Base-by-base conservation (phyloP, 805 yeast genomes). In the Diddensiella transvaalensis region DNA sequence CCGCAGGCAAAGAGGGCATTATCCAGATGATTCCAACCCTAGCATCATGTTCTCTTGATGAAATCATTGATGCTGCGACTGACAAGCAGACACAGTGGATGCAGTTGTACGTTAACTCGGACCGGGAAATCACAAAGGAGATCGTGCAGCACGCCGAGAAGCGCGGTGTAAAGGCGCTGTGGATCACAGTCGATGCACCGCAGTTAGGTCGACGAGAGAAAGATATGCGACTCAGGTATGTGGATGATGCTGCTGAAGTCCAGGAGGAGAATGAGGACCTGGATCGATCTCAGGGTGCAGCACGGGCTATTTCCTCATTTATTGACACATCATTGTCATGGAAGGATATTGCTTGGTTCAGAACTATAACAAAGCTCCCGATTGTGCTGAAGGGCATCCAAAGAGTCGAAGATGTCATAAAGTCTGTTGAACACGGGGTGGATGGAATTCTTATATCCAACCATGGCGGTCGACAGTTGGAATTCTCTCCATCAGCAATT, bases 21-120 rank as follows among this genome's bases (percentile, higher is more conserved):
- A 80, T 85, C 48, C 97, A 90, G 67, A 90, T 90, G 98, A 83
- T 90, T 49, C 90, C 96, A 3, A 90, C 96, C 1, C 73, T 88
- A 58, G 91, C 97, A 0, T 85, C 96, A 3, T 87, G 89, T 63
- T 81, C 96, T 1, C 76, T 87, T 54, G 93, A 88, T 57, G 97
- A 89, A 63, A 85, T 89, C 52, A 79, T 83, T 2, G 87, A 78
- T 49, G 86, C 83, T 3, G 82, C 84, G 24, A 68, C 67, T 1
- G 79, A 77, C 11, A 74, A 73, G 35, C 96, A 89, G 63, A 74
- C 83, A 5, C 90, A 87, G 63, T 89, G 96, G 96, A 80, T 80
- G 65, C 96, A 89, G 67, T 72, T 89, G 44, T 89, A 89, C 60
- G 93, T 89, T 40, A 86, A 87, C 59, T 71, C 82, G 15, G 90